Evolutionary conservation across 1,139 yeast genomes (phyloP).

Genomic region (Hansenula sp.): DNA sequence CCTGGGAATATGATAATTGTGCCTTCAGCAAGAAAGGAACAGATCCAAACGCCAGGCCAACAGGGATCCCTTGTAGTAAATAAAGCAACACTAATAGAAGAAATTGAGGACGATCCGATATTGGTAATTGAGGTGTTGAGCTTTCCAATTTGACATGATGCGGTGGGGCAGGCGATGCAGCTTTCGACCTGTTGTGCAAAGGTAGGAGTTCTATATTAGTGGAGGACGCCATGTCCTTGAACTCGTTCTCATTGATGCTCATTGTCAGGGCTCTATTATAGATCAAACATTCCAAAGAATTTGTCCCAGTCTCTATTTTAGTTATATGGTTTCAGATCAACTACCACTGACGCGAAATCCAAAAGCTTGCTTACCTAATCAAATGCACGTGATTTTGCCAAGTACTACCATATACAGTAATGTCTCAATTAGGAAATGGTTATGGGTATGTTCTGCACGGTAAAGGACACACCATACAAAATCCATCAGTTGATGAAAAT

Average conservation of each 20-base stretch:
- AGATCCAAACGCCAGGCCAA: slow-evolving; percentile 93
- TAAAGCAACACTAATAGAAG: slow-evolving; percentile 67
- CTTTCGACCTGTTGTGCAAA: slow-evolving; percentile 15
- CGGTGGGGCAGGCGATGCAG: slow-evolving; percentile 3
- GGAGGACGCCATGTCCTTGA: slow-evolving; percentile 9
- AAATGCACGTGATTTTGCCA: no score
- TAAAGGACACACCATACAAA: no score
- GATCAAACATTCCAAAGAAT: no score
- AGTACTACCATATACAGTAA: no score
- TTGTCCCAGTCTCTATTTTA: no score
- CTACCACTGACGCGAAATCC: no score
- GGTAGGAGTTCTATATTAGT: slow-evolving; percentile 19
- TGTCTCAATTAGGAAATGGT: no score
- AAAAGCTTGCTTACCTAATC: no score
- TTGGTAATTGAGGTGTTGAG: slow-evolving; percentile 21
- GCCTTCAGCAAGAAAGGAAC: slow-evolving; percentile 89
- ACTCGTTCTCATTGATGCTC: neutral
- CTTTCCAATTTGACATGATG: neutral
- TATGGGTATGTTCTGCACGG: no score
- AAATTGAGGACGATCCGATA: slow-evolving; percentile 65
- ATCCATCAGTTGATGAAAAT: no score
- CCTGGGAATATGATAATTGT: slow-evolving; percentile 71
- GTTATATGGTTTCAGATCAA: no score
- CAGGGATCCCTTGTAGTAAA: slow-evolving; percentile 90
- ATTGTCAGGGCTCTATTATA: no score